phyloP scores from a whole-genome alignment of 345 rosid genomes.

The Hirschfeldia incana region DNA sequence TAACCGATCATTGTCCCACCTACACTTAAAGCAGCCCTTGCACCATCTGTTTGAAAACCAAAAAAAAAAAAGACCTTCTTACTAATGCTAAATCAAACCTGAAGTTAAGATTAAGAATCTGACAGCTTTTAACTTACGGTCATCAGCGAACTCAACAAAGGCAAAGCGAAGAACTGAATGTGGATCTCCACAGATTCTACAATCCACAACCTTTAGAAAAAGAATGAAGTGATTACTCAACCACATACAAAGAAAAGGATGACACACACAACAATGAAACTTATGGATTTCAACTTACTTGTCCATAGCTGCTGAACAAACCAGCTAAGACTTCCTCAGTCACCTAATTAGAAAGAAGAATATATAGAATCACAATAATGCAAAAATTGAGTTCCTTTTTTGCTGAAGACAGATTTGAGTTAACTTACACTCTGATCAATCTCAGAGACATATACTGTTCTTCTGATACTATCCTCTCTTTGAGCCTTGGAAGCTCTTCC shows the following conservation, averaged over 20 bases:
- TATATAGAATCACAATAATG: neutral
- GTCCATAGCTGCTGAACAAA: conserved; percentile 68
- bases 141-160: conserved; percentile 86
- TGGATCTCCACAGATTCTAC: conserved; percentile 92
- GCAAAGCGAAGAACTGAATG: conserved; percentile 92
- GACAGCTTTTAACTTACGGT: conserved; percentile 47
- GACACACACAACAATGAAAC: neutral
- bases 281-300: conserved; percentile 48
- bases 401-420: conserved; percentile 4
- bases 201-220: conserved; percentile 77
- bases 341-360: conserved; percentile 44
- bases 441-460: conserved; percentile 43
- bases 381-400: neutral
- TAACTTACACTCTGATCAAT: conserved; percentile 41
- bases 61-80: conserved; percentile 5
- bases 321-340: conserved; percentile 87
- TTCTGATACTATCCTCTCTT: conserved; percentile 58
- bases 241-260: neutral
- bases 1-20: conserved; percentile 87
- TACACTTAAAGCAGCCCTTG: conserved; percentile 69
- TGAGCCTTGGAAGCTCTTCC: conserved; percentile 51
- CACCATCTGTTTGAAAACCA: conserved; percentile 56
- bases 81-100: conserved; percentile 14
- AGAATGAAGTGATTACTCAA: conserved; percentile 11
- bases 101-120: neutral